Percentiles rank a stretch among this genome's conserved stretches.
Conservation (phyloP, 2,329 filamentous ascomycete species). For the Cladosporium colombiae region DNA sequence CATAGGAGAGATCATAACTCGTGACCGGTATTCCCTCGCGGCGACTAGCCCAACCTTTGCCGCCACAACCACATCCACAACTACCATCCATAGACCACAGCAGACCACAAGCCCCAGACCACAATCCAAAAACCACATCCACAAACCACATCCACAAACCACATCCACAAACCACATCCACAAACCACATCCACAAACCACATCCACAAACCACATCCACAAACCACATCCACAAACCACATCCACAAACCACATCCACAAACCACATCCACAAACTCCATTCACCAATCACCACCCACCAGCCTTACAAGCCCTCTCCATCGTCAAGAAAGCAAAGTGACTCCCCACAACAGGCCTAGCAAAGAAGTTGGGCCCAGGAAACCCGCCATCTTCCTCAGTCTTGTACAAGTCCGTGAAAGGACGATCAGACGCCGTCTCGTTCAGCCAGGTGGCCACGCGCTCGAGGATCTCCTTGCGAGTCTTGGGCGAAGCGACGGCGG, state of each 20-base stretch:
- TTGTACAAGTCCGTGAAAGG: slow-evolving; percentile 82
- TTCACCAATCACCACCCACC: background rate
- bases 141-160: background rate
- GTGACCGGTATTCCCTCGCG: background rate
- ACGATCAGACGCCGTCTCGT: slow-evolving; percentile 74
- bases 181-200: background rate
- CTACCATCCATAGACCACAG: background rate
- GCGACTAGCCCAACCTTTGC: background rate
- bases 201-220: background rate
- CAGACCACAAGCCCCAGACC: no score
- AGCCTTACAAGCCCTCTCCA: slow-evolving; percentile 68
- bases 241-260: background rate
- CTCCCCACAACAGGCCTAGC: slow-evolving; percentile 81
- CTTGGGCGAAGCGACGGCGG: slow-evolving; percentile 69
- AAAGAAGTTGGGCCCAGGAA: slow-evolving; percentile 74
- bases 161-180: background rate
- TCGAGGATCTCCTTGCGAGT: slow-evolving; percentile 72
- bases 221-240: background rate
- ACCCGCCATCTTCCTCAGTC: slow-evolving; percentile 75
- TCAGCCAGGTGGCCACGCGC: slow-evolving; percentile 76
- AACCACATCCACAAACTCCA: background rate
- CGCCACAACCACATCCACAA: background rate
- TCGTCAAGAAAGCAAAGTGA: slow-evolving; percentile 81
- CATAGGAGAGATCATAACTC: background rate
- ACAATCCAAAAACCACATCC: background rate